Evolutionary conservation across 345 rosid species (phyloP), one percentile per base, ranked within the genome.

Genomic region (Arabidopsis suecica): DNA sequence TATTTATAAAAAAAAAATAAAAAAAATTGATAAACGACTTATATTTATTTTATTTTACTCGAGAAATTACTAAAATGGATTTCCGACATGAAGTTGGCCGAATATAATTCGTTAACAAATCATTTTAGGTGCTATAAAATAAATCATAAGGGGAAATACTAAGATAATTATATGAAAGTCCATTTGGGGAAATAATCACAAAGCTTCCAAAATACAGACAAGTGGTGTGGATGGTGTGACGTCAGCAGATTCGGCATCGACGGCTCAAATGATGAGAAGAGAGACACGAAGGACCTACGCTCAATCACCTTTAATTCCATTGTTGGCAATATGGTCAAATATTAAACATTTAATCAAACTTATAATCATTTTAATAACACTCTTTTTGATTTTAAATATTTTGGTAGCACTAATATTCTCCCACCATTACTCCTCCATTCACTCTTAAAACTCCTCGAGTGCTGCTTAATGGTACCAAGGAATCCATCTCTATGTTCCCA

Each of bases 241-340:
- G 63, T 79, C 75, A 79, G 61, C 36, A 79, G 79, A 79, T 79
- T 71, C 79, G 61, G 61, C 79, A 79, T 79, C 66, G 76, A 79
- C 76, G 79, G 79, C 71, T 70, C 33, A 74, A 56, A 78, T 72
- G 73, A 78, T 72, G 78, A 60, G 69, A 59, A 60, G 10, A 60
- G 10, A 50, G 47, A 78, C 78, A 78, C 56, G 36, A 6, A 49
- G 69, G 74, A 63, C 81, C 81, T 34, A 78, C 16, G 28, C 18
- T 16, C 65, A 65, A 66, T 78, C 53, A 66, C 77, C 77, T 72
- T 66, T 78, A 37, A 2, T 51, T 72, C 49, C 74, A 69, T 71
- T 36, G 68, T 71, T 57, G 47, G 61, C 45, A 60, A 69, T 53
- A 67, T 59, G 33, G 70, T 69, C 74, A 45, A 48, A 76, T 20